Conservation (phyloP, 306 rosid genomes). For the Pachyrhizus erosus region DNA sequence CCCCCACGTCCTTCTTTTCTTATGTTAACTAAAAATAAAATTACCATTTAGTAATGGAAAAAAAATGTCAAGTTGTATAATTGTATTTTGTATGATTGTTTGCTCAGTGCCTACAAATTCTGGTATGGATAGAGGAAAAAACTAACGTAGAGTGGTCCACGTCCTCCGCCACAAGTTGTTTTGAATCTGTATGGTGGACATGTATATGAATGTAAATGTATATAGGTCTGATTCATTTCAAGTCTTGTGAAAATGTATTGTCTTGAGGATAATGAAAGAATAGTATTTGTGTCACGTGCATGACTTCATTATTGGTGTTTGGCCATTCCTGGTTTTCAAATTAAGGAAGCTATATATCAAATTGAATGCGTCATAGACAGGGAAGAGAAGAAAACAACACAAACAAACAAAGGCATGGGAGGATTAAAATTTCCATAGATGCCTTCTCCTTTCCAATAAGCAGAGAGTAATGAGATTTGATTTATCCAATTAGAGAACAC, state of each 20-base stretch:
- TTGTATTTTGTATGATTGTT: neutral
- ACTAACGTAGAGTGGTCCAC: slow-evolving; percentile 40
- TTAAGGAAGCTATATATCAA: slow-evolving; percentile 24
- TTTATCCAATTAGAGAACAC: slow-evolving; percentile 61
- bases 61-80: neutral
- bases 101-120: neutral
- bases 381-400: neutral
- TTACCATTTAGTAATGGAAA: neutral
- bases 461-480: slow-evolving; percentile 60
- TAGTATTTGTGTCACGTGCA: slow-evolving; percentile 61
- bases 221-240: slow-evolving; percentile 26
- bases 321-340: slow-evolving; percentile 61
- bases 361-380: slow-evolving; percentile 19
- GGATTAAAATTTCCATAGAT: slow-evolving; percentile 44
- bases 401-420: neutral
- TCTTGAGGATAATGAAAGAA: slow-evolving; percentile 16
- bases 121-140: neutral
- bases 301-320: slow-evolving; percentile 62
- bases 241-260: slow-evolving; percentile 38
- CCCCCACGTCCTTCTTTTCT: neutral
- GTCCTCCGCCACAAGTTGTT: slow-evolving; percentile 18
- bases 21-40: neutral
- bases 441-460: slow-evolving; percentile 56
- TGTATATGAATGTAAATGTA: slow-evolving; percentile 6
- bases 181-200: slow-evolving; percentile 32